Evolutionary conservation across 441 rosid genomes (phyloP), one percentile per base, ranked within the genome.

Genomic region (Eutrema salsugineum): DNA sequence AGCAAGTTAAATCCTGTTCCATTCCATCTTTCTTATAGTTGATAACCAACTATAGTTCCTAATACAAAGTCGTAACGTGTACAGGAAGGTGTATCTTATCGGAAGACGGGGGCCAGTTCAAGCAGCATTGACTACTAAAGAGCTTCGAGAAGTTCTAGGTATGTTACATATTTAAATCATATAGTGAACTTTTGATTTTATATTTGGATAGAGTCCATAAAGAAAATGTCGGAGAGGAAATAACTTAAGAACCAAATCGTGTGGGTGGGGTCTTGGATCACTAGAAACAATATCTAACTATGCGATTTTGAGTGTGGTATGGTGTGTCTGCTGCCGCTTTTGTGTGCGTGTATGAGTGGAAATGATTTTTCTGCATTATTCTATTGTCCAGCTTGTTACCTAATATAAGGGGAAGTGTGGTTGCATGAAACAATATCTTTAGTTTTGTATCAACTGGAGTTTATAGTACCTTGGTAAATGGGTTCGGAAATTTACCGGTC

Each of bases 71-170:
- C 64, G 44, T 14, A 57, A 39, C 61, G 24, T 60, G 66, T 77
- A 67, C 80, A 90, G 99, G 87, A 94, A 87, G 77, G 98, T 94
- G 44, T 90, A 83, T 79, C 62, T 94, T 63, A 83, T 90, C 50
- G 98, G 98, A 76, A 88, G 99, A 79, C 91, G 98, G 36, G 98
- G 97, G 53, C 99, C 99, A 61, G 88, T 84, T 78, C 99, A 92
- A 81, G 93, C 98, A 66, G 98, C 99, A 71, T 89, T 93, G 79
- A 94, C 99, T 38, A 89, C 96, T 0, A 94, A 92, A 83, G 99
- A 94, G 85, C 90, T 94, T 6, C 91, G 98, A 16, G 98, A 92
- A 91, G 51, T 89, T 81, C 91, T 92, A 66, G 97, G 99, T 94
- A 81, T 50, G 73, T 71, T 17, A 8, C 32, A 38, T 38, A 47